Percentiles rank a stretch among this genome's conserved stretches.
Evolutionary conservation across 768 basidiomycete species (phyloP).

Genomic region (Lentinula lateritia): DNA sequence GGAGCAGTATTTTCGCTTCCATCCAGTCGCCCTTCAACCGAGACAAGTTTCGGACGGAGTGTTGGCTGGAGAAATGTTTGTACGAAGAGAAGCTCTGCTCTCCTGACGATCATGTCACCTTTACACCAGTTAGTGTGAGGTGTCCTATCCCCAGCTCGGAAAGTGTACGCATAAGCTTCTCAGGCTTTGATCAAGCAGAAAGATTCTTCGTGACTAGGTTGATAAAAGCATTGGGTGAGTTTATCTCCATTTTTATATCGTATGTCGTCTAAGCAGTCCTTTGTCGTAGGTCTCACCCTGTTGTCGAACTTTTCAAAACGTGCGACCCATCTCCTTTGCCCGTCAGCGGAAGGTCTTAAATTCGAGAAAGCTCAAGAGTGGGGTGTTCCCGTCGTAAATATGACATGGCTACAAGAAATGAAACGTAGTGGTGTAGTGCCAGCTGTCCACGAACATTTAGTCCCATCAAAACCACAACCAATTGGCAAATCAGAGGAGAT

Average conservation of each 20-base stretch:
- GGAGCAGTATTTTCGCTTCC: constrained; percentile 38
- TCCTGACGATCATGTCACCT: constrained; percentile 64
- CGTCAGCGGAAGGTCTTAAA: constrained; percentile 63
- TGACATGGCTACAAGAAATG: constrained; percentile 66
- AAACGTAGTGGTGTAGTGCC: constrained; percentile 48
- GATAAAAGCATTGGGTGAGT: constrained; percentile 58
- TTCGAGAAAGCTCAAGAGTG: constrained; percentile 77
- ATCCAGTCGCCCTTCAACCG: constrained; percentile 24
- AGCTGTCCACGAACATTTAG: constrained; percentile 11
- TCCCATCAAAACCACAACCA: constrained; percentile 23
- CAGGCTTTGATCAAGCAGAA: constrained; percentile 71
- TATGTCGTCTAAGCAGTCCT: background rate
- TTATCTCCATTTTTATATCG: background rate
- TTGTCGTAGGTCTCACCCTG: constrained; percentile 44
- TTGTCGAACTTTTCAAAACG: constrained; percentile 56
- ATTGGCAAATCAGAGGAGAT: constrained; percentile 10
- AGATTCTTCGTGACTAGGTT: constrained; percentile 61
- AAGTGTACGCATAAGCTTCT: constrained; percentile 55
- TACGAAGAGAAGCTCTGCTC: constrained; percentile 68
- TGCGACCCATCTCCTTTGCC: constrained; percentile 80
- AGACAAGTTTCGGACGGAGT: constrained; percentile 81
- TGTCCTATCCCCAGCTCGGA: constrained; percentile 49
- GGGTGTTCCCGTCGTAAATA: constrained; percentile 66
- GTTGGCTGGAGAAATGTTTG: constrained; percentile 88
- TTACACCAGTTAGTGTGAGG: constrained; percentile 54